Evolutionary conservation across 495 filamentous ascomycete genomes (phyloP), one percentile per base, ranked within the genome.

Genomic region (Penicillium parvum): DNA sequence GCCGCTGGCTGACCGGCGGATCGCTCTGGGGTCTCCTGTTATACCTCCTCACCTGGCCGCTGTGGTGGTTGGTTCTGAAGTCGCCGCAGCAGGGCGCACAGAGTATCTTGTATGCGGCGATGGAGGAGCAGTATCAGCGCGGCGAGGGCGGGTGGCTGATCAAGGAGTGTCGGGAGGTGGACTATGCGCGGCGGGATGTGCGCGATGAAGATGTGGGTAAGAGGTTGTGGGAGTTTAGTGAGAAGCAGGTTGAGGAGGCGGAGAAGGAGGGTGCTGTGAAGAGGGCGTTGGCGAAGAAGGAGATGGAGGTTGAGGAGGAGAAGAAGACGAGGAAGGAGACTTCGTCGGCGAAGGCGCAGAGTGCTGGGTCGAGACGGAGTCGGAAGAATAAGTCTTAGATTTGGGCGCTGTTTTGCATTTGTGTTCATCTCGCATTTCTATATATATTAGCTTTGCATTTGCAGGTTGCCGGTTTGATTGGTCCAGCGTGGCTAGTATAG

Each of bases 41-140:
- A 9, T 99, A 99, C 59, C 50, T 96, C 2, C 10, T 87, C 17
- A 77, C 78, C 27, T 97, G 85, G 73, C 76, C 83, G 2, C 43
- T 95, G 9, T 86, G 83, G 69, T 99, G 90, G 87, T 54, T 97
- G 26, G 60, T 95, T 3, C 73, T 99, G 10, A 99, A 97, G 61
- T 87, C 83, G 32, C 73, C 88, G 0, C 63, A 79, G 23, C 81
- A 84, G 62, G 92, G 88, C 10, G 88, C 90, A 7, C 89, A 99
- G 66, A 87, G 85, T 28, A 82, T 97, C 29, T 62, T 97, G 27
- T 82, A 77, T 46, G 90, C 90, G 3, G 81, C 82, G 2, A 90
- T 96, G 88, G 90, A 95, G 21, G 78, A 73, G 19, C 69, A 71
- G 10, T 74, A 83, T 27, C 77, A 73, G 4, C 74, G 77, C 30